phyloP scores from a whole-genome alignment of 2,329 filamentous ascomycete species.

The Aspergillus quadricinctus region DNA sequence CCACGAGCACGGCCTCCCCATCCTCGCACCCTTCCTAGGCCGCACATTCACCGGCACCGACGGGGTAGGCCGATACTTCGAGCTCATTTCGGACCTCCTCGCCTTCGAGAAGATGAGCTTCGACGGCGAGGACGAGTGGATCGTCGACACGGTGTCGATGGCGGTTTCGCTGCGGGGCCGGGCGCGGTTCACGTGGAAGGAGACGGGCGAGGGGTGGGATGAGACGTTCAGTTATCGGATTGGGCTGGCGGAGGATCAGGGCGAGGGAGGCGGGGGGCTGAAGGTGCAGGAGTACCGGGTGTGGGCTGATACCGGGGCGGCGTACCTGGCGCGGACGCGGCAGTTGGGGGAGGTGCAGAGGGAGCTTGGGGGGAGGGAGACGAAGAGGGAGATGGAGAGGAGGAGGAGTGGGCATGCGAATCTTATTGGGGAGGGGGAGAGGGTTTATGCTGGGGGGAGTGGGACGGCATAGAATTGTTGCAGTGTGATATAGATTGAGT shows the following conservation, averaged over 20 bases:
- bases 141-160: conserved; percentile 31
- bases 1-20: conserved; percentile 39
- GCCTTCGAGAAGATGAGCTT: conserved; percentile 36
- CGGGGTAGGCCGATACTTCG: conserved; percentile 36
- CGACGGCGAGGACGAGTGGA: conserved; percentile 31
- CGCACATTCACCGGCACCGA: conserved; percentile 35
- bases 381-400: conserved; percentile 6
- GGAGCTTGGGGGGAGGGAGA: not conserved
- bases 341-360: conserved; percentile 14
- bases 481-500: not conserved
- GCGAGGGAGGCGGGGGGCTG: conserved; percentile 5
- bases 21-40: conserved; percentile 41
- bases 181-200: conserved; percentile 32
- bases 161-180: conserved; percentile 32
- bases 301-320: conserved; percentile 44
- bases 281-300: conserved; percentile 40
- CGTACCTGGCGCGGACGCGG: conserved; percentile 36
- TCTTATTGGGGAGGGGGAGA: conserved; percentile 17
- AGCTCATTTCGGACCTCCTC: conserved; percentile 26
- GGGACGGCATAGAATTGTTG: not conserved
- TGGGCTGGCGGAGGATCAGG: conserved; percentile 27
- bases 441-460: conserved; percentile 18
- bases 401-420: conserved; percentile 8
- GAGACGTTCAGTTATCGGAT: conserved; percentile 40
- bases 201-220: conserved; percentile 36